Evolutionary conservation across 225 moss, liverwort and hornwort species (phyloP).

Genomic region (Thuidium tamariscinum): DNA sequence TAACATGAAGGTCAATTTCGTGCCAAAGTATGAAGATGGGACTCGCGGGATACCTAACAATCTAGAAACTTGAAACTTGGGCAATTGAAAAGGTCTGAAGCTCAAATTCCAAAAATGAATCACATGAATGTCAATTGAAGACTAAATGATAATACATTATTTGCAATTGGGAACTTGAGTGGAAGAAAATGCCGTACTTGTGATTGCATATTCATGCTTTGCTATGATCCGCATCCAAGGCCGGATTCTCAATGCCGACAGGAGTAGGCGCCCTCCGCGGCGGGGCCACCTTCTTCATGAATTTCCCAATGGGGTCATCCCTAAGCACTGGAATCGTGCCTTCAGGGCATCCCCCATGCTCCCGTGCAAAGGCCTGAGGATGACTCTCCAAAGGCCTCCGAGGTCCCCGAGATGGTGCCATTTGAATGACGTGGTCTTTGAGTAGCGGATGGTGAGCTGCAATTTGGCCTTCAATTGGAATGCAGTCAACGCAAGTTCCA

Average conservation of each 20-base stretch:
- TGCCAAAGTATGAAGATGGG: background rate
- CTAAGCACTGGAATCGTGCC: background rate
- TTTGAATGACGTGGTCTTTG: background rate
- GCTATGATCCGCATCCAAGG: background rate
- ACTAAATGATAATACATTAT: too few species aligned
- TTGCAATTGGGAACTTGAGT: background rate
- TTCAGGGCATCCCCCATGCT: background rate
- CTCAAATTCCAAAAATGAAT: too few species aligned
- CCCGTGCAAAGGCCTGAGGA: background rate
- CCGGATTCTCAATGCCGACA: background rate
- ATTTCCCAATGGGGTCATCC: background rate
- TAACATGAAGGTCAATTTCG: background rate
- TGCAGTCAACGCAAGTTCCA: too few species aligned
- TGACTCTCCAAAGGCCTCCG: background rate
- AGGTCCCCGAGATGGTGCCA: background rate
- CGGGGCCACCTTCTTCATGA: background rate
- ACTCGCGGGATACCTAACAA: background rate
- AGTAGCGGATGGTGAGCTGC: too few species aligned
- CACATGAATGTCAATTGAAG: too few species aligned
- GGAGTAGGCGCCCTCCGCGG: background rate
- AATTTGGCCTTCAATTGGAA: too few species aligned
- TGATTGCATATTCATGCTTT: constrained; percentile 1
- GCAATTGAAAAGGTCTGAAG: too few species aligned
- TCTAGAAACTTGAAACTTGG: background rate
- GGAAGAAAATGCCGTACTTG: background rate